Conservation (phyloP, 192 early-diverging fungal genomes). For the Chytriomyces sp. region DNA sequence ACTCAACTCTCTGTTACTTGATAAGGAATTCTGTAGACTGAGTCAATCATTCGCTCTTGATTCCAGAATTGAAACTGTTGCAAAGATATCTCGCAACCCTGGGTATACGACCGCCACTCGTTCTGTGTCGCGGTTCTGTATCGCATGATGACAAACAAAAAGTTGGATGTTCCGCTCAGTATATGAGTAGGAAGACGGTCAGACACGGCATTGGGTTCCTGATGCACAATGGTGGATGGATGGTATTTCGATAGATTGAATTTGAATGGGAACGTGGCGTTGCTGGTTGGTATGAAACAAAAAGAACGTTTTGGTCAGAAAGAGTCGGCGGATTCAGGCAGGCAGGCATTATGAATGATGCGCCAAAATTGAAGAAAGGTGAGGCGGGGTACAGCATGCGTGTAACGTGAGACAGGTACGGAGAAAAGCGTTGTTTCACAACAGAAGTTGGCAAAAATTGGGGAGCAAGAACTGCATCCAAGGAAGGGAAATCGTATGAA, state of each 20-base stretch:
- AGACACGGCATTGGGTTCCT: not conserved
- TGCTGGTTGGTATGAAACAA: not conserved
- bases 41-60: too few species aligned
- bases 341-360: not conserved
- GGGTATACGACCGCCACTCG: too few species aligned
- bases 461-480: too few species aligned
- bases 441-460: not conserved
- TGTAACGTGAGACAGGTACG: not conserved
- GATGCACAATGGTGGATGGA: constrained; percentile 2
- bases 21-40: too few species aligned
- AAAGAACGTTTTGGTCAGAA: not conserved
- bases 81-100: too few species aligned
- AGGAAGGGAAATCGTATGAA: too few species aligned
- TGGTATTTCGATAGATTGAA: not conserved
- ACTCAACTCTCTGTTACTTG: too few species aligned
- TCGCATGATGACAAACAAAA: constrained; percentile 10
- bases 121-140: not conserved
- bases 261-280: constrained; percentile 7
- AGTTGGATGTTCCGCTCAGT: constrained; percentile 5
- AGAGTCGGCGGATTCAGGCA: not conserved
- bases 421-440: not conserved
- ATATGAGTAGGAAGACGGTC: not conserved
- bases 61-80: too few species aligned
- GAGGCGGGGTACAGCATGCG: not conserved
- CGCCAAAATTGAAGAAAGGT: not conserved